Percentiles rank a stretch among this genome's conserved stretches.
These are phyloP conservation scores for Taxillus chinensis DNA, from an alignment of 164 flowering plant genomes.

Conservation along the genomic window DNA sequence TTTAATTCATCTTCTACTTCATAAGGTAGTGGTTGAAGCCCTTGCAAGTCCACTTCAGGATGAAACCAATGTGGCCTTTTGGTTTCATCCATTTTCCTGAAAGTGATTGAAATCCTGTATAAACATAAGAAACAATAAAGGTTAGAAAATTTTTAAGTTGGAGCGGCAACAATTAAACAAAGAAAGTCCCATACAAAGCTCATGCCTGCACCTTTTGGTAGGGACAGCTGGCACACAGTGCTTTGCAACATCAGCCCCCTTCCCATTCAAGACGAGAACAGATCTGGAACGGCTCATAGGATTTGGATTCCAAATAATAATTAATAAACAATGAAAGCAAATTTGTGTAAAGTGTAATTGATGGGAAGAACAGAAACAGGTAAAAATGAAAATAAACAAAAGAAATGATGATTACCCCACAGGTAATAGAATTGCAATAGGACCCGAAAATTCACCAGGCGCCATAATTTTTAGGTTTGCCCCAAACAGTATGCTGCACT, in stretches of 20 bases:
- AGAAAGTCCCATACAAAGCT: neutral
- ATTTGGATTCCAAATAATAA: neutral
- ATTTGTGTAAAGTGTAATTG: neutral
- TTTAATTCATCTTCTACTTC: slow-evolving; percentile 18
- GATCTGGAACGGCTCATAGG: slow-evolving; percentile 36
- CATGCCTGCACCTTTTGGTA: slow-evolving; percentile 49
- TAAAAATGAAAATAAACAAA: neutral
- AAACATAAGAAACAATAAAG: slow-evolving; percentile 1
- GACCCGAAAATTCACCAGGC: slow-evolving; percentile 68
- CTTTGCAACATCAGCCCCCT: slow-evolving; percentile 89
- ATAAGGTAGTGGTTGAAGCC: slow-evolving; percentile 58
- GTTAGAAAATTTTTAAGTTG: neutral
- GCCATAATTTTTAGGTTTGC: slow-evolving; percentile 51
- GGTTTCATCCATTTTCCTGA: slow-evolving; percentile 79
- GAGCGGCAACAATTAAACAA: neutral
- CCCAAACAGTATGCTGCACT: slow-evolving; percentile 82
- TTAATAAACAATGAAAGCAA: neutral
- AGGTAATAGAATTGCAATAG: slow-evolving; percentile 59
- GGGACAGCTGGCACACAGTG: slow-evolving; percentile 97
- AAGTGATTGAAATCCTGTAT: slow-evolving; percentile 95
- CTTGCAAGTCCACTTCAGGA: slow-evolving; percentile 74
- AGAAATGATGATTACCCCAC: slow-evolving; percentile 57
- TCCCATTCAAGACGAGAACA: slow-evolving; percentile 83
- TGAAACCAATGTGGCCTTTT: slow-evolving; percentile 48
- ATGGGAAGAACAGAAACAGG: neutral